These are phyloP conservation scores for Exophiala calicioides DNA, from an alignment of 2,329 filamentous ascomycete genomes.

Conservation along the genomic window DNA sequence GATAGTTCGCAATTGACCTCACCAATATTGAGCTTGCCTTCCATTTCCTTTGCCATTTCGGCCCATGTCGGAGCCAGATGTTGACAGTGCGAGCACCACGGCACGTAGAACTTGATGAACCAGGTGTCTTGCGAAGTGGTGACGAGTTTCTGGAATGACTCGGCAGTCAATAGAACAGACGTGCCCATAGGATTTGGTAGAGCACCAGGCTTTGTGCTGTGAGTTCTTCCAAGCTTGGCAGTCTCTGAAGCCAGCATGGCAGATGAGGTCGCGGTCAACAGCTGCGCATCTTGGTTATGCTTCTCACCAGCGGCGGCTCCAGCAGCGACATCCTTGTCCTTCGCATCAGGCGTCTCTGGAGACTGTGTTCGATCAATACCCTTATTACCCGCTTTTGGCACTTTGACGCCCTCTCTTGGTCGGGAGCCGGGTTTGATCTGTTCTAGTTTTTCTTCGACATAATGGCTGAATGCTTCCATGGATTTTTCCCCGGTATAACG, in stretches of 20 bases:
- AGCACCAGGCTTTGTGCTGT: slow-evolving; percentile 51
- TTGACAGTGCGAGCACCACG: slow-evolving; percentile 96
- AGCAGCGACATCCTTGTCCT: slow-evolving; percentile 45
- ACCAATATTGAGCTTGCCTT: slow-evolving; percentile 83
- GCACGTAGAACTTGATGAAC: slow-evolving; percentile 99
- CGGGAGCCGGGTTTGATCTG: slow-evolving; percentile 77
- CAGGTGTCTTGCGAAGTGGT: slow-evolving; percentile 87
- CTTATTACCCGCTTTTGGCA: slow-evolving; percentile 70
- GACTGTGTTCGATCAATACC: slow-evolving; percentile 46
- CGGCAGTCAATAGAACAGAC: slow-evolving; percentile 74
- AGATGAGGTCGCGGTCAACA: slow-evolving; percentile 40
- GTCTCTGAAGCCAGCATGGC: slow-evolving; percentile 28
- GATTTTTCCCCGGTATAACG: slow-evolving; percentile 66
- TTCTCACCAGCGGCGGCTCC: slow-evolving; percentile 44
- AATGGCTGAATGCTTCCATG: slow-evolving; percentile 65
- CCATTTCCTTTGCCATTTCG: slow-evolving; percentile 87
- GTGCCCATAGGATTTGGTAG: slow-evolving; percentile 74
- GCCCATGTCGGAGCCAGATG: slow-evolving; percentile 88
- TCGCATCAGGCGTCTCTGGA: slow-evolving; percentile 42
- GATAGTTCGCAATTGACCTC: slow-evolving; percentile 95
- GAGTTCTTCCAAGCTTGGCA: slow-evolving; percentile 49
- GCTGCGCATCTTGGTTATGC: slow-evolving; percentile 41
- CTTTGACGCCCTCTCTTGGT: slow-evolving; percentile 63
- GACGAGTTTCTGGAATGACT: slow-evolving; percentile 82
- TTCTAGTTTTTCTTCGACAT: slow-evolving; percentile 77